Percentiles rank a stretch among this genome's conserved stretches.
These are phyloP conservation scores for Isabelozyma pseudorhagii DNA, from an alignment of 805 yeast genomes.

Conservation along the genomic window DNA sequence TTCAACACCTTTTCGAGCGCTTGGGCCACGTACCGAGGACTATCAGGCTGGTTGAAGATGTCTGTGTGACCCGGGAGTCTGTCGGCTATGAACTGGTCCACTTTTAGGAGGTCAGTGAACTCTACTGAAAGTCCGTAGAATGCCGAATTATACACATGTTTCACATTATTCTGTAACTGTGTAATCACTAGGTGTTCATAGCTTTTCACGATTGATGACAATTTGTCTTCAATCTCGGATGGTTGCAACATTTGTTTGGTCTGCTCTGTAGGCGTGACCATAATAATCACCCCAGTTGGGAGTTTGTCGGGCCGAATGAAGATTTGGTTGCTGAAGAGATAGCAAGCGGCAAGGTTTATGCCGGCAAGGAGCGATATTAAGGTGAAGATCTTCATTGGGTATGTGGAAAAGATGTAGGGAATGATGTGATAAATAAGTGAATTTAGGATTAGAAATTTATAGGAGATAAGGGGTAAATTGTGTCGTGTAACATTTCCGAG, in stretches of 20 bases:
- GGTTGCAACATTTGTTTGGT: not conserved
- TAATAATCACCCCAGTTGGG: not conserved
- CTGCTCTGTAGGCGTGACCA: not conserved
- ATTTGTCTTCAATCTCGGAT: not conserved
- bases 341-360: not conserved
- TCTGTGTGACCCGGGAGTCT: not conserved
- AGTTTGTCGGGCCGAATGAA: not conserved
- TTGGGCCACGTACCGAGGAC: not conserved
- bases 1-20: not conserved
- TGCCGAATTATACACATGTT: constrained; percentile 4
- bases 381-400: not conserved
- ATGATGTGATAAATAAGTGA: not conserved
- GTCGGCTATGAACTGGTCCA: not conserved
- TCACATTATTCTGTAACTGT: not conserved
- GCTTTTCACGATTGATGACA: constrained; percentile 1
- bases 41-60: constrained; percentile 1
- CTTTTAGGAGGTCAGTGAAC: not conserved
- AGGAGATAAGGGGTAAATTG: not conserved
- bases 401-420: not conserved
- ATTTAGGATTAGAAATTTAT: no score
- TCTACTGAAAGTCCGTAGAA: constrained; percentile 5
- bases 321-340: not conserved
- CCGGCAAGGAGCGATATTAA: not conserved
- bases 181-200: not conserved
- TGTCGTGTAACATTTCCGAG: no score